phyloP scores from a whole-genome alignment of 164 flowering plant species.

The Magnolia changhungtana region DNA sequence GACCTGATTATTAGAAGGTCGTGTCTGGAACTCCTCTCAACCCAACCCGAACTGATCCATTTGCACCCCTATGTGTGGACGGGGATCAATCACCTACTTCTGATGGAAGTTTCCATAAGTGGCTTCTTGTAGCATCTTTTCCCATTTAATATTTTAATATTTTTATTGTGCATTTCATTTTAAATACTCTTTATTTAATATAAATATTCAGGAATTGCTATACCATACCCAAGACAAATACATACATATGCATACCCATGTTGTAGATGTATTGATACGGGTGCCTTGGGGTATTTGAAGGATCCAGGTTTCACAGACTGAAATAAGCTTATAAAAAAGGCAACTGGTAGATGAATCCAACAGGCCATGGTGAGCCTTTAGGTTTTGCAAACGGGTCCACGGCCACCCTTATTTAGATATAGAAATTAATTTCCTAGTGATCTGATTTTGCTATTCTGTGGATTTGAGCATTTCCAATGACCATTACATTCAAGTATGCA shows the following conservation, averaged over 20 bases:
- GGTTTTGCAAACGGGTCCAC: background rate
- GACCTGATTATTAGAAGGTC: too few species aligned
- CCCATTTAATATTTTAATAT: background rate
- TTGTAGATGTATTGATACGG: background rate
- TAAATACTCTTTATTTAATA: too few species aligned
- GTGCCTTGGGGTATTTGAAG: background rate
- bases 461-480: too few species aligned
- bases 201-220: background rate
- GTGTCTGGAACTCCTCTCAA: too few species aligned
- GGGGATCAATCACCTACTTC: too few species aligned
- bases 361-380: background rate
- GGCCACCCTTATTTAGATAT: background rate
- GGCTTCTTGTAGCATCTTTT: too few species aligned
- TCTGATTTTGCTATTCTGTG: background rate
- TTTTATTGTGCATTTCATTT: background rate
- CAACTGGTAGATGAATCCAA: too few species aligned
- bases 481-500: too few species aligned
- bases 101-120: too few species aligned
- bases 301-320: background rate
- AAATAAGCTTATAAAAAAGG: background rate
- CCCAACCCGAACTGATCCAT: too few species aligned
- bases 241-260: background rate
- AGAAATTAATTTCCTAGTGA: background rate
- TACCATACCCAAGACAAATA: background rate
- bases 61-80: too few species aligned